Conservation (phyloP, 2,329 filamentous ascomycete genomes). For the Aspergillus sp. region DNA sequence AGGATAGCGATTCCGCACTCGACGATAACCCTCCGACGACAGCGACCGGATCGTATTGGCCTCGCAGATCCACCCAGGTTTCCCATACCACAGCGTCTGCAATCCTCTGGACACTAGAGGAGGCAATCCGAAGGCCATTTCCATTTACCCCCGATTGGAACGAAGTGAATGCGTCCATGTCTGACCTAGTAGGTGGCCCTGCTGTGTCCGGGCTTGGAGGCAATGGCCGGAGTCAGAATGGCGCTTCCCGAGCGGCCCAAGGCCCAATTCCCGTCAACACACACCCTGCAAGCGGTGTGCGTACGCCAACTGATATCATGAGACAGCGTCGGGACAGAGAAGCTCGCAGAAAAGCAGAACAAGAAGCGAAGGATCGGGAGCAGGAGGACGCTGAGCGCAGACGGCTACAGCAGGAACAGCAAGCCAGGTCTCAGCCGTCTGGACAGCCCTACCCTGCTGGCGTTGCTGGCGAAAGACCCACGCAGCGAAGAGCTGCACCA, state of each 20-base stretch:
- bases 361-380: slow-evolving; percentile 60
- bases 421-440: slow-evolving; percentile 30
- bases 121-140: slow-evolving; percentile 79
- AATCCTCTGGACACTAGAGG: slow-evolving; percentile 88
- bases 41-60: slow-evolving; percentile 52
- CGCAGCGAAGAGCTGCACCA: slow-evolving; percentile 17
- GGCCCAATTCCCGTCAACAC: slow-evolving; percentile 56
- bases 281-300: slow-evolving; percentile 60
- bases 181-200: slow-evolving; percentile 69
- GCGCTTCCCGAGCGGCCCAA: slow-evolving; percentile 52
- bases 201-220: slow-evolving; percentile 47
- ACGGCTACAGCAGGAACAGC: slow-evolving; percentile 38
- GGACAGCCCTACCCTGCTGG: slow-evolving; percentile 46
- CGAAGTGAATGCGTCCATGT: slow-evolving; percentile 91
- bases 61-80: slow-evolving; percentile 58
- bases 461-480: slow-evolving; percentile 33
- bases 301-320: slow-evolving; percentile 90
- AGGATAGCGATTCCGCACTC: slow-evolving; percentile 27
- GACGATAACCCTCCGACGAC: slow-evolving; percentile 31
- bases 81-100: slow-evolving; percentile 84
- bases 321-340: slow-evolving; percentile 78
- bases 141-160: slow-evolving; percentile 78
- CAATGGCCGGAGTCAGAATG: slow-evolving; percentile 59
- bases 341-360: slow-evolving; percentile 66
- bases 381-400: slow-evolving; percentile 52